Evolutionary conservation across 179 eudicot genomes (phyloP).

Genomic region (Beta macrorhiza): DNA sequence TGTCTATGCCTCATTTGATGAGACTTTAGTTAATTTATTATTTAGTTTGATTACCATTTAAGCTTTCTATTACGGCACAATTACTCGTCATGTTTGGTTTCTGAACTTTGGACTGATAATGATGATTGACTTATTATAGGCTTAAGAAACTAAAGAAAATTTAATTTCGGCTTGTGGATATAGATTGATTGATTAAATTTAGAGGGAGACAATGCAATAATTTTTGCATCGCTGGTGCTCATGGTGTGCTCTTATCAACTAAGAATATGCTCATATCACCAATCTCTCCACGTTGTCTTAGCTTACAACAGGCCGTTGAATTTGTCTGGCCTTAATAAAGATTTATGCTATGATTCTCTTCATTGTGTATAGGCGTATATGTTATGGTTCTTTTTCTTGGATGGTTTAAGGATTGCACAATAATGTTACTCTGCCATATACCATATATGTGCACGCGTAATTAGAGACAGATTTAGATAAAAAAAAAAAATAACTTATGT

Average conservation of each 20-base stretch:
- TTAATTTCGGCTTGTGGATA: slow-evolving; percentile 4
- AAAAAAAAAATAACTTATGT: not conserved
- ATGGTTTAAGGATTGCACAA: not conserved
- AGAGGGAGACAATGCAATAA: slow-evolving; percentile 8
- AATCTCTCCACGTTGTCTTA: not conserved
- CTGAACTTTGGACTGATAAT: slow-evolving; percentile 5
- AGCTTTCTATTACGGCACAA: slow-evolving; percentile 14
- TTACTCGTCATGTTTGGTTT: not conserved
- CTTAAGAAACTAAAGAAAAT: not conserved
- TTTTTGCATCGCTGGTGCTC: slow-evolving; percentile 13
- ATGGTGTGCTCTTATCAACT: slow-evolving; percentile 23
- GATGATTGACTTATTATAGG: slow-evolving; percentile 8
- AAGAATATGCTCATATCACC: slow-evolving; percentile 11
- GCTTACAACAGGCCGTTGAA: not conserved
- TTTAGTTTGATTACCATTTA: not conserved
- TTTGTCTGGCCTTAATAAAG: not conserved
- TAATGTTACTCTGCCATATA: not conserved
- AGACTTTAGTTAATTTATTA: not conserved
- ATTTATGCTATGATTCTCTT: not conserved
- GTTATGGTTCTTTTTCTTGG: not conserved
- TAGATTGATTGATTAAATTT: slow-evolving; percentile 1
- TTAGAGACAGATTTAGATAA: not conserved
- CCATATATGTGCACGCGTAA: not conserved
- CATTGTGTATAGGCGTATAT: not conserved
- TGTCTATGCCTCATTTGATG: slow-evolving; percentile 1